phyloP scores from a whole-genome alignment of 2,329 filamentous ascomycete genomes.

The Aspergillus bombycis region DNA sequence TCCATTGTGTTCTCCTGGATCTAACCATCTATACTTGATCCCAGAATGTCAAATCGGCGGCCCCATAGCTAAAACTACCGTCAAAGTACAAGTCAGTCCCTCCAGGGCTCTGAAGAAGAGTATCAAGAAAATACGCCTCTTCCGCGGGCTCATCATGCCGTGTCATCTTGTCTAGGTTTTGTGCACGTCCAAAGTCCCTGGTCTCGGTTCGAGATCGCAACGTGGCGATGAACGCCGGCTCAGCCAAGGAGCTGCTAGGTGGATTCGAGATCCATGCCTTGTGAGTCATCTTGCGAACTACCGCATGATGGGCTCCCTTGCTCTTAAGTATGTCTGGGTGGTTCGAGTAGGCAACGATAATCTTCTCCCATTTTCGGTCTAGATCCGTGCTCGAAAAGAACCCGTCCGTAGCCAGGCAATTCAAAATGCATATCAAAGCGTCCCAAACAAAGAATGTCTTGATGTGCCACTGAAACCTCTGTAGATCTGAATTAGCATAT shows the following conservation, averaged over 20 bases:
- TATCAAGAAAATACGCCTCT: neutral
- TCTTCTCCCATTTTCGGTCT: conserved; percentile 45
- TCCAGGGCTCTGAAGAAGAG: neutral
- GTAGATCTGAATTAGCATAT: conserved; percentile 39
- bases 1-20: neutral
- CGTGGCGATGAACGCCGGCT: conserved; percentile 18
- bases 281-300: conserved; percentile 8
- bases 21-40: neutral
- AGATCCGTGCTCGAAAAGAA: conserved; percentile 32
- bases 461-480: conserved; percentile 47
- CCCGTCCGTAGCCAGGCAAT: conserved; percentile 35
- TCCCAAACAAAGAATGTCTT: conserved; percentile 54
- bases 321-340: conserved; percentile 45
- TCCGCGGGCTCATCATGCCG: neutral
- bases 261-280: conserved; percentile 18
- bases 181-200: neutral
- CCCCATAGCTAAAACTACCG: neutral
- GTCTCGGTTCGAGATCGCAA: conserved; percentile 10
- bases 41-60: neutral
- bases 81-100: neutral
- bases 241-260: neutral
- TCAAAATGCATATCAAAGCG: conserved; percentile 51
- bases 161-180: neutral
- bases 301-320: conserved; percentile 5
- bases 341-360: conserved; percentile 46